These are phyloP conservation scores for Paraleonurus japonicus DNA, from an alignment of 257 asterid species.

Conservation along the genomic window DNA sequence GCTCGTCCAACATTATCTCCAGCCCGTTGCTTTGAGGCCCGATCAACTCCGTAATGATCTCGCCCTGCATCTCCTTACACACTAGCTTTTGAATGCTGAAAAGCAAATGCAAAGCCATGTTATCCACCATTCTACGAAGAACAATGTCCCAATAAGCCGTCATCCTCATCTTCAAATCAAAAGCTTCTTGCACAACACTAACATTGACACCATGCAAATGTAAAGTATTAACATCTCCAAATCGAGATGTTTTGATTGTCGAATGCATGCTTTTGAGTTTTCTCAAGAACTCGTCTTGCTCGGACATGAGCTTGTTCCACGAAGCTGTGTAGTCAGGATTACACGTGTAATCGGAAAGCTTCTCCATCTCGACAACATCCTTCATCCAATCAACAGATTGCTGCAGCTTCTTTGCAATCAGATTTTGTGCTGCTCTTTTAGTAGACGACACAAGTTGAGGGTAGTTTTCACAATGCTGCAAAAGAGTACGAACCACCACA, in stretches of 20 bases:
- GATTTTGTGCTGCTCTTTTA: conserved; percentile 13
- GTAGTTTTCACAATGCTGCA: conserved; percentile 7
- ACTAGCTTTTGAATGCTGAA: conserved; percentile 21
- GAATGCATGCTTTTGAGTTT: too few species aligned
- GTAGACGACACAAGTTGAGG: background rate
- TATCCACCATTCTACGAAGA: conserved; percentile 26
- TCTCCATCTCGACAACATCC: too few species aligned
- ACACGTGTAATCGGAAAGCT: conserved; percentile 20
- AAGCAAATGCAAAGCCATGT: conserved; percentile 24
- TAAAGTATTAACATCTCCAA: too few species aligned
- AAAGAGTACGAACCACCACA: too few species aligned
- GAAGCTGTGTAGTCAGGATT: conserved; percentile 12
- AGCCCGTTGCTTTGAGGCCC: too few species aligned
- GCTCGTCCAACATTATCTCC: conserved; percentile 42
- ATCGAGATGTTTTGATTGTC: too few species aligned
- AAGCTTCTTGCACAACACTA: conserved; percentile 24
- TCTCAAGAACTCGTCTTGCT: background rate
- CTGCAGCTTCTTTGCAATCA: conserved; percentile 8
- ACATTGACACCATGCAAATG: too few species aligned
- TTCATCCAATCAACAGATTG: conserved; percentile 21
- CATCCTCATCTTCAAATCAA: too few species aligned
- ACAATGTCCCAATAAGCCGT: conserved; percentile 29
- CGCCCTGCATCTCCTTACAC: conserved; percentile 24
- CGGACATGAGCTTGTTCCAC: conserved; percentile 23
- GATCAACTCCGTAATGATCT: conserved; percentile 28